Evolutionary conservation across 441 rosid species (phyloP), one percentile per base, ranked within the genome.

Genomic region (Pelargonium cotyledonis): DNA sequence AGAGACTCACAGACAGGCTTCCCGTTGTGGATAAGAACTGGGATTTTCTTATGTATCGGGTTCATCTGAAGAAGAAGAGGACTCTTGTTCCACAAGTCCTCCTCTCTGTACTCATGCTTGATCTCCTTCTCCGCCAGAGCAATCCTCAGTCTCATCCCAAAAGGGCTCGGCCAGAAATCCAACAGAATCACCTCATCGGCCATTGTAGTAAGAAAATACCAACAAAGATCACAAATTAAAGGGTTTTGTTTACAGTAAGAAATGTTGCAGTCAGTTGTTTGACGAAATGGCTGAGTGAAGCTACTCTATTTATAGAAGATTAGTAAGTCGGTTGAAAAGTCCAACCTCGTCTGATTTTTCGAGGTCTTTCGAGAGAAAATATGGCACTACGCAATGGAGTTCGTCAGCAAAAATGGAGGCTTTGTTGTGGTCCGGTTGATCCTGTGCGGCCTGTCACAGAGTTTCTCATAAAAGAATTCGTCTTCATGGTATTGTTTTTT

Each of bases 31-130:
- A 65, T 14, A 8, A 73, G 65, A 18, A 69, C 69, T 2, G 69
- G 77, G 69, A 69, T 65, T 46, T 73, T 64, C 73, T 73, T 57
- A 44, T 68, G 73, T 10, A 73, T 19, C 8, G 73, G 73, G 60
- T 73, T 73, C 77, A 65, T 43, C 26, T 43, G 68, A 3, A 68
- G 63, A 61, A 43, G 70, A 21, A 31, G 40, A 1, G 65, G 23
- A 21, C 65, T 46, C 73, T 62, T 65, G 70, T 40, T 47, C 14
- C 5, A 0, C 40, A 66, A 21, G 18, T 69, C 62, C 73, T 65
- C 57, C 7, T 74, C 77, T 41, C 8, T 46, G 63, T 4, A 31
- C 66, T 74, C 66, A 9, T 57, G 66, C 63, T 46, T 3, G n/a
- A 10, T 23, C 62, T 44, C 69, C 58, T 74, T 74, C 70, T 57